phyloP scores from a whole-genome alignment of 1,284 basidiomycete species.

The Chalciporus piperatoides region DNA sequence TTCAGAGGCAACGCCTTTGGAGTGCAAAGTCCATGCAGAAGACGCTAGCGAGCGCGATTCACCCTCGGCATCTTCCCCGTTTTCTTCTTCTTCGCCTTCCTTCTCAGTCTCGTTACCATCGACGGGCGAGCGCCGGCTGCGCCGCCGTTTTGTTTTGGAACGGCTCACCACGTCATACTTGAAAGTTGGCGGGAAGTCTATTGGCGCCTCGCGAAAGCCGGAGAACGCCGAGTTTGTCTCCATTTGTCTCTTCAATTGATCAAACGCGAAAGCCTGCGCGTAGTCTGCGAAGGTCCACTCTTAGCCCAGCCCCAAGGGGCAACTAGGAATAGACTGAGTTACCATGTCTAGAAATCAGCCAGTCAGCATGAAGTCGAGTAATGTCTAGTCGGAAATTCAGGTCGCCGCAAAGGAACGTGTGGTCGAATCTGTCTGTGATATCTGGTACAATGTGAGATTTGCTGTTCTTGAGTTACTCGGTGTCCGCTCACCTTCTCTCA shows the following conservation, averaged over 20 bases:
- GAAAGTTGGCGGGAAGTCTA: slow-evolving; percentile 79
- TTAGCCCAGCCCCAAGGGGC: neutral
- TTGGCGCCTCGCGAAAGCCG: slow-evolving; percentile 69
- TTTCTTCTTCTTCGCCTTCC: slow-evolving; percentile 36
- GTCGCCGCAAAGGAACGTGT: slow-evolving; percentile 79
- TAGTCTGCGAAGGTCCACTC: slow-evolving; percentile 46
- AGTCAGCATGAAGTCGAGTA: slow-evolving; percentile 71
- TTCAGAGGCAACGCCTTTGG: slow-evolving; percentile 37
- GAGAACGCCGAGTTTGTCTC: slow-evolving; percentile 52
- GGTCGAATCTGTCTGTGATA: slow-evolving; percentile 79
- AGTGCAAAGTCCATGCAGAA: slow-evolving; percentile 48
- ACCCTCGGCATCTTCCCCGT: slow-evolving; percentile 38
- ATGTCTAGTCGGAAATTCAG: slow-evolving; percentile 76
- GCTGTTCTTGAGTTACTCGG: neutral
- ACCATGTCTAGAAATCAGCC: slow-evolving; percentile 60
- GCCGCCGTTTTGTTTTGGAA: slow-evolving; percentile 39
- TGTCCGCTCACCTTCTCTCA: slow-evolving; percentile 56
- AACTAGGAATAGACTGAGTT: neutral
- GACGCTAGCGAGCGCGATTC: slow-evolving; percentile 53
- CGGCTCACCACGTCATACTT: slow-evolving; percentile 75
- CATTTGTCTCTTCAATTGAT: slow-evolving; percentile 77
- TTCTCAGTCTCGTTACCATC: slow-evolving; percentile 33
- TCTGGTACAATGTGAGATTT: slow-evolving; percentile 40
- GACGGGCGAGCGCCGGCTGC: slow-evolving; percentile 35
- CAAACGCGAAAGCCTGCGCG: slow-evolving; percentile 71